Evolutionary conservation across 306 rosid species (phyloP).

Genomic region (Castanopsis chinensis): DNA sequence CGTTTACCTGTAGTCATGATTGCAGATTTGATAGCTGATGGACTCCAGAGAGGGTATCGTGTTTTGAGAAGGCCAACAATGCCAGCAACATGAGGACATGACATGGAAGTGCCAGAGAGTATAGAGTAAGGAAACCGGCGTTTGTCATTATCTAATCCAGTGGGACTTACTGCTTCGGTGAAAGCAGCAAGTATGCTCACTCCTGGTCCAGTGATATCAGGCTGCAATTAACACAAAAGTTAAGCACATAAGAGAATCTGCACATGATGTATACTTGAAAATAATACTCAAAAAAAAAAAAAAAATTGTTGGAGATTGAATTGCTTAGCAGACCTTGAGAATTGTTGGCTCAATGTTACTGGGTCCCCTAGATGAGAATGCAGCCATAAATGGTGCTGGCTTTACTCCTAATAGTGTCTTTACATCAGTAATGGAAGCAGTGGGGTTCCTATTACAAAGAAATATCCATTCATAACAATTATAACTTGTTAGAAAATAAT

Average conservation of each 20-base stretch:
- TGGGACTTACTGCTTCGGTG: slow-evolving; percentile 11
- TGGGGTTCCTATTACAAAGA: slow-evolving; percentile 37
- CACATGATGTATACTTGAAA: not conserved
- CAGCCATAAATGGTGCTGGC: slow-evolving; percentile 56
- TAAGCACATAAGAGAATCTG: not conserved
- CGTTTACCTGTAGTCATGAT: slow-evolving; percentile 63
- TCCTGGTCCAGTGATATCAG: slow-evolving; percentile 66
- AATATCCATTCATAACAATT: not conserved
- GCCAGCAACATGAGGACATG: slow-evolving; percentile 71
- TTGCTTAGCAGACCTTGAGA: slow-evolving; percentile 49
- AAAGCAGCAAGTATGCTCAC: slow-evolving; percentile 44
- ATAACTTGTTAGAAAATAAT: not conserved
- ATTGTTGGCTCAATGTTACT: slow-evolving; percentile 32
- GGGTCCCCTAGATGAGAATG: slow-evolving; percentile 84
- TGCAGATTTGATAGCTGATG: slow-evolving; percentile 67
- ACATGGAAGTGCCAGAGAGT: slow-evolving; percentile 60
- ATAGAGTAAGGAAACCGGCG: slow-evolving; percentile 27
- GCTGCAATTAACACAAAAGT: slow-evolving; percentile 33
- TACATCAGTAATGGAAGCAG: slow-evolving; percentile 41
- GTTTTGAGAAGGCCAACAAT: slow-evolving; percentile 47
- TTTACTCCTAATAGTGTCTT: slow-evolving; percentile 33
- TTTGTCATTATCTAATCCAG: slow-evolving; percentile 18
- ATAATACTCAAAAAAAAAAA: not conserved
- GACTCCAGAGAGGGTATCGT: slow-evolving; percentile 60
- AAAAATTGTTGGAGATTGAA: not conserved